Base-by-base conservation (phyloP, 768 basidiomycete species). In the Termitomyces sp. region DNA sequence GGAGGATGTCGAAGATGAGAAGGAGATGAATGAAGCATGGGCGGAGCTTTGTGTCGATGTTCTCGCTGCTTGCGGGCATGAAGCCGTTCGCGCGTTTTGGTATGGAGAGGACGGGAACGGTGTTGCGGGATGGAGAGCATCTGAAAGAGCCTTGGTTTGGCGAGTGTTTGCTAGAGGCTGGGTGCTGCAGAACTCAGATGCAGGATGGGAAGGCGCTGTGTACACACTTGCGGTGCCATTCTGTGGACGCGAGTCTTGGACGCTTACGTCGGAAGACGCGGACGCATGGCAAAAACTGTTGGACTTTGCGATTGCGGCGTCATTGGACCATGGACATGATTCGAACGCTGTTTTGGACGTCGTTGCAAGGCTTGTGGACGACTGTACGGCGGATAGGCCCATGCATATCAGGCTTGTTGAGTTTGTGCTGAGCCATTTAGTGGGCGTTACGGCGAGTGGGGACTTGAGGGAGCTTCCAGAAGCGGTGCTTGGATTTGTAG, bases 211-310 rank as follows among this genome's bases (percentile, higher is more conserved):
- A 59, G 78, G 79, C 15, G 78, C 78, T 20, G 70, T 80, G 16
- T 67, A 80, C 22, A 74, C 90, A 24, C 74, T 88, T 30, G 78
- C 78, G 31, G 75, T 83, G 53, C 90, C 89, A 6, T 92, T 91
- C 41, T 36, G 54, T 85, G 67, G 69, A 81, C 34, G 39, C 13
- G 54, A 56, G 42, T 37, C 51, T 22, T 78, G 22, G 55, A 54
- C 51, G 65, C 59, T 63, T 58, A 72, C 66, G 18, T 76, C 76
- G 30, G 81, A 83, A 11, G 87, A 89, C 36, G 76, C 81, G 30
- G 71, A 73, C 4, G 65, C 69, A 22, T 93, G 90, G 90, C 83
- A 88, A 54, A 69, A 74, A 2, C 75, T 88, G 61, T 73, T 90
- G 20, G 73, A 72, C 11, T 73, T 76, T 54, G 74, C 82, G 0